phyloP scores from a whole-genome alignment of 495 filamentous ascomycete genomes.

The Letharia lupina region DNA sequence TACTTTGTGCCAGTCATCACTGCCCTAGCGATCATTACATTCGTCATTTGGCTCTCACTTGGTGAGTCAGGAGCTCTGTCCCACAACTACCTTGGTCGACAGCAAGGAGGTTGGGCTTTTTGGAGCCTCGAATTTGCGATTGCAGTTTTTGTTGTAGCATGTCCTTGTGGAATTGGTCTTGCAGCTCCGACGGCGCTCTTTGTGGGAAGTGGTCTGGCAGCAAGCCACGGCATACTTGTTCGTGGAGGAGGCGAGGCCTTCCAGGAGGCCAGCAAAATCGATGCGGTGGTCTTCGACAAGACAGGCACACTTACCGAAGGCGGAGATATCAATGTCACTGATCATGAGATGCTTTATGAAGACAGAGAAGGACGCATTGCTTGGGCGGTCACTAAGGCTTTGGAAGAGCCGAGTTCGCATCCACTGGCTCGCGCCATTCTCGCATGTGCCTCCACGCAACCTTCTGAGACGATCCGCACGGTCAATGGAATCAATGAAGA shows the following conservation, averaged over 20 bases:
- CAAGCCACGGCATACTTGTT: constrained; percentile 79
- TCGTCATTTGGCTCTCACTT: constrained; percentile 72
- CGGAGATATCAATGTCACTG: constrained; percentile 69
- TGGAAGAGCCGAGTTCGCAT: constrained; percentile 81
- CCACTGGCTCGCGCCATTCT: constrained; percentile 80
- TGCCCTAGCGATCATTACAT: constrained; percentile 70
- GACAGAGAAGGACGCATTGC: constrained; percentile 31
- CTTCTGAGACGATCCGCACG: constrained; percentile 26
- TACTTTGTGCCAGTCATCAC: constrained; percentile 88
- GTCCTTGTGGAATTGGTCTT: constrained; percentile 85
- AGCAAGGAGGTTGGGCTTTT: constrained; percentile 70
- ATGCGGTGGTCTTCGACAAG: constrained; percentile 92
- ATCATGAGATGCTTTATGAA: constrained; percentile 50
- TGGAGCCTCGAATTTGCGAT: constrained; percentile 91
- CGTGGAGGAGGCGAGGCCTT: constrained; percentile 96
- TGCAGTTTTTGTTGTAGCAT: constrained; percentile 90
- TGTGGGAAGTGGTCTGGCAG: constrained; percentile 82
- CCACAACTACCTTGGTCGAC: constrained; percentile 52
- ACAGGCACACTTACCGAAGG: constrained; percentile 88
- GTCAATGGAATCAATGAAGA: constrained; percentile 55
- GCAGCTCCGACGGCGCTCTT: constrained; percentile 91
- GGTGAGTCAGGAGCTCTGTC: constrained; percentile 63
- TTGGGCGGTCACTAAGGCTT: constrained; percentile 49
- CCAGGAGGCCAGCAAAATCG: constrained; percentile 79
- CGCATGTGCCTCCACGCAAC: constrained; percentile 48